Percentiles rank a stretch among this genome's conserved stretches.
Conservation (phyloP, 768 basidiomycete species). For the Terana coerulea region DNA sequence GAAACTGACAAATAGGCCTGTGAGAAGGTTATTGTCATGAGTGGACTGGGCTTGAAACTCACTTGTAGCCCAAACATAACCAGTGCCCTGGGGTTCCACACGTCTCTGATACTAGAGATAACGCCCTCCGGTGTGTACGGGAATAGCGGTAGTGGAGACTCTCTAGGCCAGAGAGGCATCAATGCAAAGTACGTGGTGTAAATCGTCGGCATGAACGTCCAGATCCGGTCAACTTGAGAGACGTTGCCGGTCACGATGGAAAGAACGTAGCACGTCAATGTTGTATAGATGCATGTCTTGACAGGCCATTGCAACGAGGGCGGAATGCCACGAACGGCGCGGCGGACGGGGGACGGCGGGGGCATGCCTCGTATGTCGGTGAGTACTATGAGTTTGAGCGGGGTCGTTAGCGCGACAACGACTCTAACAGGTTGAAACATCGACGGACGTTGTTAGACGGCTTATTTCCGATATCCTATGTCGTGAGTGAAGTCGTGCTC, state of each 20-base stretch:
- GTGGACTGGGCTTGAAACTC: too few relatives aligned
- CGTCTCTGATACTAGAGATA: constrained; percentile 28
- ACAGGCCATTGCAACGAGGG: constrained; percentile 48
- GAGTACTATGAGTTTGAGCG: too few relatives aligned
- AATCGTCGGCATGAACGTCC: constrained; percentile 71
- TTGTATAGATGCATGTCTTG: constrained; percentile 51
- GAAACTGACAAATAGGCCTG: constrained; percentile 26
- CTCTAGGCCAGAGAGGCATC: constrained; percentile 53
- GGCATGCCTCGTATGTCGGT: too few relatives aligned
- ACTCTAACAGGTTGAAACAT: too few relatives aligned
- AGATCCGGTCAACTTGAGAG: constrained; percentile 82
- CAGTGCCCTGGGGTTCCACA: constrained; percentile 66
- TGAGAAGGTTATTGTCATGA: too few relatives aligned
- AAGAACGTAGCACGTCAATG: constrained; percentile 47
- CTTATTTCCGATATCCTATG: too few relatives aligned
- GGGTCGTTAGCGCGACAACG: too few relatives aligned
- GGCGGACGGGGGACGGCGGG: too few relatives aligned
- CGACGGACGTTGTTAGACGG: too few relatives aligned
- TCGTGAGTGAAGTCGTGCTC: too few relatives aligned
- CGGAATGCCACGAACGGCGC: constrained; percentile 19
- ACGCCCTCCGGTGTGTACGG: constrained; percentile 55
- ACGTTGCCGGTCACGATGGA: constrained; percentile 75
- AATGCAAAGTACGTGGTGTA: constrained; percentile 84
- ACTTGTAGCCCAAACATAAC: constrained; percentile 73
- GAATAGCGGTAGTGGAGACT: constrained; percentile 38